Base-by-base conservation (phyloP, 257 asterid genomes). In the Echites panduratus region DNA sequence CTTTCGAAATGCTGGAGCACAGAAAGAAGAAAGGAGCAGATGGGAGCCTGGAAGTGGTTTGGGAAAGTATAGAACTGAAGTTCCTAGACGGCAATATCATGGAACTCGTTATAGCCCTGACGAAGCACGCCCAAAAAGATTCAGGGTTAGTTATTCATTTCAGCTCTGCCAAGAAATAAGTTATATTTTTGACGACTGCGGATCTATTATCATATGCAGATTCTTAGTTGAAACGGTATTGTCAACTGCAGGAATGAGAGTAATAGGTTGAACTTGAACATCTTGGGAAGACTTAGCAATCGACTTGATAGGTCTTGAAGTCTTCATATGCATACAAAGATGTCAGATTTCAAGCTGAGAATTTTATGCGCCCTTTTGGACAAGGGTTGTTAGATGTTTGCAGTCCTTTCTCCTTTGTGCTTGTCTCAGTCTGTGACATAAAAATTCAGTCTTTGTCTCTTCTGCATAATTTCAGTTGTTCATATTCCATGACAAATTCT, bases 41-140 rank as follows among this genome's bases (percentile, higher is more conserved):
- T 86, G 92, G 96, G 77, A 48, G 45, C 86, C 89, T 35, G 77
- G 80, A 44, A 74, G 81, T 68, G 86, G 76, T 26, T 68, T 44
- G 58, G 84, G 78, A 76, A 75, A 80, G 70, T 70, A 88, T 70
- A 76, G 88, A 77, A 82, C 76, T 65, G 89, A 79, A 77, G 87
- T 81, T 67, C 75, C 84, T 77, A 79, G 87, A 74, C 87, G 65
- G 27, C 79, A 61, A 19, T 85, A 88, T 3, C 81, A 71, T 62
- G 79, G 58, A 72, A 77, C 90, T 70, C 85, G 81, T 67, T 62
- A 64, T 81, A 83, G 86, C 81, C 84, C 92, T 17, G 93, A 86
- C 56, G 87, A 86, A 70, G 85, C 86, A 43, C 91, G 89, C 13
- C 82, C 88, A 27, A 90, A 85, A 76, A 88, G 98, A 57, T 89